Conservation (phyloP, 2,329 filamentous ascomycete species). For the Apiospora rasikravindrae region DNA sequence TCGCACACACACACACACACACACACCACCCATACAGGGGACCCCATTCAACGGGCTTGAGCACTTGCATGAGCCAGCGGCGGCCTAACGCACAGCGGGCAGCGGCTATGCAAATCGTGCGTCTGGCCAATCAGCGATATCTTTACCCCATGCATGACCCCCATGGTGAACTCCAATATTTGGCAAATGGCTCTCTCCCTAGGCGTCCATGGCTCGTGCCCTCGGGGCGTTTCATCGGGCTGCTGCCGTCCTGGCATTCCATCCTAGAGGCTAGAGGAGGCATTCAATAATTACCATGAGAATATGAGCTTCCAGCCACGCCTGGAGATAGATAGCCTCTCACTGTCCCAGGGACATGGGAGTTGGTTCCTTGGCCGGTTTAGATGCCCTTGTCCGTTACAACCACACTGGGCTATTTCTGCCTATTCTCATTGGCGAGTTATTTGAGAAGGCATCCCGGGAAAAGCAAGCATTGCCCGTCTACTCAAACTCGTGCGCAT, state of each 20-base stretch:
- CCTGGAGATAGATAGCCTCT: neutral
- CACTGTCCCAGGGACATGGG: constrained; percentile 4
- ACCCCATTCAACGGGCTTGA: constrained; percentile 35
- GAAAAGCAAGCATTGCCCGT: neutral
- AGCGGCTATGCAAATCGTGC: constrained; percentile 44
- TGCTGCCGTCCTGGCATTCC: constrained; percentile 2
- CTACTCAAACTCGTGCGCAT: neutral
- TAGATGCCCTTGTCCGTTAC: neutral
- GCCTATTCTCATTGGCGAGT: constrained; percentile 12
- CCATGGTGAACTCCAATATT: constrained; percentile 26
- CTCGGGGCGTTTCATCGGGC: constrained; percentile 15
- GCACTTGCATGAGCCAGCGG: constrained; percentile 42
- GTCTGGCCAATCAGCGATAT: constrained; percentile 36
- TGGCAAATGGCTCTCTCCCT: constrained; percentile 2
- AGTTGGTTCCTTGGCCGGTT: neutral
- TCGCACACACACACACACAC: constrained; percentile 1
- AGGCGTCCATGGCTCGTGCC: constrained; percentile 9
- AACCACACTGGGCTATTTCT: neutral
- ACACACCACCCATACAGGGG: constrained; percentile 24
- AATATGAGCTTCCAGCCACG: neutral
- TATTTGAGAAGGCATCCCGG: neutral
- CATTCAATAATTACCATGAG: neutral
- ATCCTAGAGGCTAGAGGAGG: neutral
- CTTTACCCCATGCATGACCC: constrained; percentile 36
- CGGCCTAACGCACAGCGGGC: constrained; percentile 44